These are phyloP conservation scores for Lizonia empirigonia DNA, from an alignment of 2,329 filamentous ascomycete genomes.

Conservation along the genomic window DNA sequence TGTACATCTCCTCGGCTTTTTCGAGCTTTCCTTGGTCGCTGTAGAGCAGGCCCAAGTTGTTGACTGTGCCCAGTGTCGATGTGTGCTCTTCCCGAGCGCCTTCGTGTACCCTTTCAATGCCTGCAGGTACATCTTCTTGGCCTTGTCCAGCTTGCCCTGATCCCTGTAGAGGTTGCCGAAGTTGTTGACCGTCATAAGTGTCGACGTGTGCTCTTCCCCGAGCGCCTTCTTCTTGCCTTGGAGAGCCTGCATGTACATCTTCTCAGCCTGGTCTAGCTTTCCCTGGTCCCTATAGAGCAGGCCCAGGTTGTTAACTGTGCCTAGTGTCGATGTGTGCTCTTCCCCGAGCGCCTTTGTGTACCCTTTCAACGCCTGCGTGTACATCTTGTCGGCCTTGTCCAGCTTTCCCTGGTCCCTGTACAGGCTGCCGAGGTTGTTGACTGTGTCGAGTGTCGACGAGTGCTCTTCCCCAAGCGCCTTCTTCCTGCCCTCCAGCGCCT, in stretches of 20 bases:
- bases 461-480: conserved; percentile 17
- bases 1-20: conserved; percentile 23
- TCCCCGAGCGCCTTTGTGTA: neutral
- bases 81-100: too few relatives aligned
- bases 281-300: too few relatives aligned
- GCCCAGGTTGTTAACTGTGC: too few relatives aligned
- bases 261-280: too few relatives aligned
- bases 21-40: conserved; percentile 21
- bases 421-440: conserved; percentile 19
- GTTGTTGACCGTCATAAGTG: conserved; percentile 20
- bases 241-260: neutral
- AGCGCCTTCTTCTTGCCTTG: conserved; percentile 9
- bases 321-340: too few relatives aligned
- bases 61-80: conserved; percentile 17
- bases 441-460: conserved; percentile 18
- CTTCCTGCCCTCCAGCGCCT: neutral
- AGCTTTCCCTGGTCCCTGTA: conserved; percentile 22
- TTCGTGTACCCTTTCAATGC: too few relatives aligned
- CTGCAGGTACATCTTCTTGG: too few relatives aligned
- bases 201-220: conserved; percentile 16
- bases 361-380: neutral
- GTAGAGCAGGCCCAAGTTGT: conserved; percentile 23
- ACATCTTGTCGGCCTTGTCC: conserved; percentile 15
- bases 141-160: conserved; percentile 25
- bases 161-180: conserved; percentile 19